phyloP scores from a whole-genome alignment of 2,329 filamentous ascomycete genomes.

The Pestalotiopsis sp. region DNA sequence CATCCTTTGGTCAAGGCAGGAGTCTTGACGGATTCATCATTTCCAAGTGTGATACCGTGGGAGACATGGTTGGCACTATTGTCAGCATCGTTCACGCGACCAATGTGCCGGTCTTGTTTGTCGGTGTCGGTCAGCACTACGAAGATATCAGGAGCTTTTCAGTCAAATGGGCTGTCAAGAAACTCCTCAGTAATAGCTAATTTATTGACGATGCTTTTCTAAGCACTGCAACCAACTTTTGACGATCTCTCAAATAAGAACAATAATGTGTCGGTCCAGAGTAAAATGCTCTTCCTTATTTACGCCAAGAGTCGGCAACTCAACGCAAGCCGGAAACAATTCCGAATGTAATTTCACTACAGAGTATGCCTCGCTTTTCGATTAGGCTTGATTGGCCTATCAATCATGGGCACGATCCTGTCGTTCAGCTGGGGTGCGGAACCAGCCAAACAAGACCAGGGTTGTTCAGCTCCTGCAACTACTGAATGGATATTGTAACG shows the following conservation, averaged over 20 bases:
- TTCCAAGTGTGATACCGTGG: slow-evolving; percentile 97
- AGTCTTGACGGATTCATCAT: slow-evolving; percentile 96
- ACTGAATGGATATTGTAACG: background rate
- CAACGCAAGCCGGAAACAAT: background rate
- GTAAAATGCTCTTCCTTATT: background rate
- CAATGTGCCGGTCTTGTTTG: slow-evolving; percentile 91
- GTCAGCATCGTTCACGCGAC: slow-evolving; percentile 98
- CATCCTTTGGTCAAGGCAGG: slow-evolving; percentile 80
- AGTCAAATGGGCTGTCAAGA: slow-evolving; percentile 72
- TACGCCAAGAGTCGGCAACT: background rate
- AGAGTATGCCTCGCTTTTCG: background rate
- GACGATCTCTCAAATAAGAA: background rate
- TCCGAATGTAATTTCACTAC: background rate
- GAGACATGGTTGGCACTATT: slow-evolving; percentile 96
- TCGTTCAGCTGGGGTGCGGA: background rate
- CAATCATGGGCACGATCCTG: background rate
- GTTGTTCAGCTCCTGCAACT: slow-evolving; percentile 6
- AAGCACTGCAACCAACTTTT: background rate
- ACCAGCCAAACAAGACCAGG: background rate
- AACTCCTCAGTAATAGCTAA: slow-evolving; percentile 58
- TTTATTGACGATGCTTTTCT: background rate
- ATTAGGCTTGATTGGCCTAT: background rate
- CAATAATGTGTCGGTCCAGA: background rate
- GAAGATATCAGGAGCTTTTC: slow-evolving; percentile 70
- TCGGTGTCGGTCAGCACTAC: slow-evolving; percentile 75